Evolutionary conservation across 495 filamentous ascomycete genomes (phyloP), one percentile per base, ranked within the genome.

Genomic region (Hypoxylon lienhwacheense): DNA sequence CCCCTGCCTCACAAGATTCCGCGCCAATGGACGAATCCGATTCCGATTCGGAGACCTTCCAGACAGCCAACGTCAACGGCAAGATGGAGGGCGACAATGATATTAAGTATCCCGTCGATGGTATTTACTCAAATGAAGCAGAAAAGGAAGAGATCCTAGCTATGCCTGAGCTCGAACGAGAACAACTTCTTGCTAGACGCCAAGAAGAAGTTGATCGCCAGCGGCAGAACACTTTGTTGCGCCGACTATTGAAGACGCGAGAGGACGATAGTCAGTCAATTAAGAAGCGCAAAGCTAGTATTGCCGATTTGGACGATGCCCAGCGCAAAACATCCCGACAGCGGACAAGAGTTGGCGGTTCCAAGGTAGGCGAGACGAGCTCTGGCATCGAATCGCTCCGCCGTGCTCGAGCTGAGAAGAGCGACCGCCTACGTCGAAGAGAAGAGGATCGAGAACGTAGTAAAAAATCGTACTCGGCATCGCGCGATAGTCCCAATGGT

Each of bases 11-110:
- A 1, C 82, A 89, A 44, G 79, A 85, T 56, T 95, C 90, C 19
- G 90, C 85, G 8, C 84, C 88, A 1, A 95, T 96, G 89, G 88
- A 88, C 41, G 91, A 95, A 65, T 95, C 90, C 15, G 87, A 91
- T 49, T 86, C 86, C 4, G 88, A 86, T 28, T 81, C 80, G 0
- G 85, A 88, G 47, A 74, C 79, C 20, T 68, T 76, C n/a, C 73
- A 71, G 28, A 19, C 47, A 5, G 51, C 37, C 17, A 50, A 62
- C 39, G 63, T 71, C 39, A 67, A 66, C 26, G 56, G 78, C 75
- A 67, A 79, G 71, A 52, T 80, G 70, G 76, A 76, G 25, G 80
- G 83, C 41, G 75, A 80, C 8, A 78, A 85, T 44, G 84, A 81
- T 16, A 77, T 79, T 2, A 83, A 88, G 22, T 97, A 90, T 63